Evolutionary conservation across 2,329 filamentous ascomycete species (phyloP), one percentile per base, ranked within the genome.

Genomic region (Fusarium poae): DNA sequence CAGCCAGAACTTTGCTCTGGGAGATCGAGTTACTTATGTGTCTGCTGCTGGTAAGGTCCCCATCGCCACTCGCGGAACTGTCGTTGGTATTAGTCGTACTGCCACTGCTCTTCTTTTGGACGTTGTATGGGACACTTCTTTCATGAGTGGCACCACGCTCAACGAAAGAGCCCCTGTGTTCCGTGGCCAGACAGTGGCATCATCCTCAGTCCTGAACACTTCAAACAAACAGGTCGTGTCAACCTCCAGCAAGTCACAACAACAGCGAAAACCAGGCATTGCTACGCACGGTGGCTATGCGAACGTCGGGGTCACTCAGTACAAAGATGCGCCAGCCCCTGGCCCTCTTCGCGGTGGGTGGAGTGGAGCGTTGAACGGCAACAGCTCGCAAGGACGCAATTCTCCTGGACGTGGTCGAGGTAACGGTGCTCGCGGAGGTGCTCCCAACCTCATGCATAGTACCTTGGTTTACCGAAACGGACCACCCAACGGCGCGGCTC

Each of bases 91-190:
- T 76, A 97, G 94, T 64, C 91, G 93, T 57, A 97, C 94, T 30
- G 86, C 94, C 21, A 92, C 92, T 57, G 91, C 91, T 27, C 88
- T 92, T 46, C 85, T 97, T 60, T 85, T 99, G 37, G 96, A 99
- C 77, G 88, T 98, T 59, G 90, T 99, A 10, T 99, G 97, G 80
- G 97, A 99, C 77, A 88, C 89, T 15, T 92, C 93, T 1, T 99
- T 99, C 80, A 98, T 99, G 94, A 97, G 94, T 76, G 96, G 96
- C 67, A 97, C 94, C 3, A 96, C 92, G 1, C 86, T 99, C 18
- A 92, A 93, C 62, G 94, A 94, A 58, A 91, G 96, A 62, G 97
- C 95, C 77, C 93, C 94, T 27, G 90, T 93, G 37, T 99, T 99
- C 88, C 89, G 95, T 35, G 96, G 96, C 53, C 94, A 96, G 77